phyloP scores from a whole-genome alignment of 2,329 filamentous ascomycete genomes.

The Mollisiaceae sp. region DNA sequence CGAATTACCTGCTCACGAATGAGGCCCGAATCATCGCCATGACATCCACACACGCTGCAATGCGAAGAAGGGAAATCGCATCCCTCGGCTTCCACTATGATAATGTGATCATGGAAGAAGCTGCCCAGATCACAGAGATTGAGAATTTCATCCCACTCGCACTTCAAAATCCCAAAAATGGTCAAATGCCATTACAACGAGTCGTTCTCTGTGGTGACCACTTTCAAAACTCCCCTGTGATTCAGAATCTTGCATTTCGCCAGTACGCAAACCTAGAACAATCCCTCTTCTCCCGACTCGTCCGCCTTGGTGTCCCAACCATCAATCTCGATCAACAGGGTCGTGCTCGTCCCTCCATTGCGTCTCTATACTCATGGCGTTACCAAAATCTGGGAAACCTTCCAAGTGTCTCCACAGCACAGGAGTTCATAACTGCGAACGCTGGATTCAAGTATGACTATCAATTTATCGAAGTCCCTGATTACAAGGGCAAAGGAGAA shows the following conservation, averaged over 20 bases:
- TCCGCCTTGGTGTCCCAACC: constrained; percentile 89
- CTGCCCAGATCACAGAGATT: constrained; percentile 95
- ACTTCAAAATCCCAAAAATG: constrained; percentile 80
- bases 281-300: constrained; percentile 88
- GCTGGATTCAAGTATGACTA: constrained; percentile 92
- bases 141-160: constrained; percentile 95
- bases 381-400: constrained; percentile 83
- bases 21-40: constrained; percentile 98
- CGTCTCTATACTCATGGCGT: constrained; percentile 90
- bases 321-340: constrained; percentile 93
- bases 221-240: constrained; percentile 93
- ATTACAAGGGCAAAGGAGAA: constrained; percentile 91
- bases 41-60: constrained; percentile 98
- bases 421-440: constrained; percentile 82
- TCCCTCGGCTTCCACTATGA: constrained; percentile 95
- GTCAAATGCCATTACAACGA: constrained; percentile 78
- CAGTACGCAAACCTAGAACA: constrained; percentile 97
- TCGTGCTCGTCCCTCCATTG: constrained; percentile 84
- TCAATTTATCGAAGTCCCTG: constrained; percentile 93
- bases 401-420: constrained; percentile 68
- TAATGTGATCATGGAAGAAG: constrained; percentile 98
- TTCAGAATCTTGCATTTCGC: constrained; percentile 92
- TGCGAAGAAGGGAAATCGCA: constrained; percentile 89
- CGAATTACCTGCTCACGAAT: constrained; percentile 92
- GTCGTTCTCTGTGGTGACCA: constrained; percentile 95